Percentiles rank a stretch among this genome's conserved stretches.
These are phyloP conservation scores for Glycine soja DNA, from an alignment of 306 rosid species.

Conservation along the genomic window DNA sequence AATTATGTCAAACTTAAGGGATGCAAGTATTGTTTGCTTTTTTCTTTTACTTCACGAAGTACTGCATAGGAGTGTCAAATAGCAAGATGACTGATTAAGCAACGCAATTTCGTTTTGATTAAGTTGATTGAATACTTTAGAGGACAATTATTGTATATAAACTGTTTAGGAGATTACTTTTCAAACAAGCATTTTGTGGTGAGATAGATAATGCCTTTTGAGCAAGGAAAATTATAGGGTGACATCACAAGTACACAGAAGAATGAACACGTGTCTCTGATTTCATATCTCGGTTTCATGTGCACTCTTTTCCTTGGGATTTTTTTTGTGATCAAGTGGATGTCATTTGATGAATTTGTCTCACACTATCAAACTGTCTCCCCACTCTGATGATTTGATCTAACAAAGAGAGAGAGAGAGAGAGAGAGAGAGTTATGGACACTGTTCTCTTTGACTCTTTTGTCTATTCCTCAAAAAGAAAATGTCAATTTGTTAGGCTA, in stretches of 20 bases:
- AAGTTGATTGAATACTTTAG: not conserved
- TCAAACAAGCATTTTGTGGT: not conserved
- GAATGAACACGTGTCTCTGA: not conserved
- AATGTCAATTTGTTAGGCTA: conserved; percentile 21
- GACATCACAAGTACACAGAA: not conserved
- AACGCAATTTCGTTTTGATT: not conserved
- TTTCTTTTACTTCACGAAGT: not conserved
- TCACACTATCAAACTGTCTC: not conserved
- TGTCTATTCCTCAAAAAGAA: conserved; percentile 19
- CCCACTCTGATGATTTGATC: conserved; percentile 6
- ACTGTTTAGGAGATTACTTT: not conserved
- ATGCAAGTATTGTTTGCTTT: not conserved
- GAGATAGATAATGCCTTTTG: not conserved
- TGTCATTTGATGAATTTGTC: not conserved
- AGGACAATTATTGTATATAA: not conserved
- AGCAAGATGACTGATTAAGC: not conserved
- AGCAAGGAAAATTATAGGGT: not conserved
- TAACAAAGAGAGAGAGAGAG: conserved; percentile 3
- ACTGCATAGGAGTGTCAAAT: not conserved
- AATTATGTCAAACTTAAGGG: not conserved
- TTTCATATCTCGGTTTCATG: not conserved
- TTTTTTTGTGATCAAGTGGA: conserved; percentile 3
- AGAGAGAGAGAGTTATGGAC: conserved; percentile 33
- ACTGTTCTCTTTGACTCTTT: not conserved
- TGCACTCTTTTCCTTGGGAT: not conserved